Conservation (phyloP, 1,284 basidiomycete genomes). For the Malassezia furfur region DNA sequence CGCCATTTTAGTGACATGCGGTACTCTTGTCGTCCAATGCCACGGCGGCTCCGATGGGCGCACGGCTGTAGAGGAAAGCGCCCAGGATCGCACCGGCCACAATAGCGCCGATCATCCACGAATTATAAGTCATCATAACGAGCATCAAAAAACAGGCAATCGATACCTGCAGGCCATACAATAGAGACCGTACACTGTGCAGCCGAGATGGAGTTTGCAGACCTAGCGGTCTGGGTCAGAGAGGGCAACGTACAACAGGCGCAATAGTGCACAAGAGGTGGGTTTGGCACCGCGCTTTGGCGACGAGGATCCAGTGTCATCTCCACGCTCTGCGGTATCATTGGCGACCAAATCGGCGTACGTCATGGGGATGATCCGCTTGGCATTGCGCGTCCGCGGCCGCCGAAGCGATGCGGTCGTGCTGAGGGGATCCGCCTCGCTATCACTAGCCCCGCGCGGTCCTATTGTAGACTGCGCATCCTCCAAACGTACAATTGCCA, state of each 20-base stretch:
- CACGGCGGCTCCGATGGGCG: not conserved
- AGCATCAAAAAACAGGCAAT: constrained; percentile 34
- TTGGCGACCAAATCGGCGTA: not conserved
- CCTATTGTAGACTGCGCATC: not conserved
- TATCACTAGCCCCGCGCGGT: not conserved
- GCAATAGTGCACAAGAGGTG: not conserved
- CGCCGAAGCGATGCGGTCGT: not conserved
- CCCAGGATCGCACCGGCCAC: constrained; percentile 19
- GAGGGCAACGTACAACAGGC: not conserved
- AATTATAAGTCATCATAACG: constrained; percentile 38
- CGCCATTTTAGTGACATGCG: constrained; percentile 10
- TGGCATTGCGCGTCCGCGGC: not conserved
- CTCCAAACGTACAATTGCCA: not conserved
- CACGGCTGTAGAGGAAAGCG: not conserved
- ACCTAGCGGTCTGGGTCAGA: not conserved
- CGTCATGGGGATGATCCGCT: constrained; percentile 10
- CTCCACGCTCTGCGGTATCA: not conserved
- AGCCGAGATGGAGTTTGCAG: constrained; percentile 13
- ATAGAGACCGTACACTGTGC: constrained; percentile 1
- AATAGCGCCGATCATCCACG: constrained; percentile 25
- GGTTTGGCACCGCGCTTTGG: not conserved
- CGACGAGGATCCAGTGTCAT: not conserved
- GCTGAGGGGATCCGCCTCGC: not conserved
- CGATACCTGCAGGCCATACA: constrained; percentile 23
- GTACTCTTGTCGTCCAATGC: not conserved